phyloP scores from a whole-genome alignment of 2,329 filamentous ascomycete species.

The Colletotrichum lini region DNA sequence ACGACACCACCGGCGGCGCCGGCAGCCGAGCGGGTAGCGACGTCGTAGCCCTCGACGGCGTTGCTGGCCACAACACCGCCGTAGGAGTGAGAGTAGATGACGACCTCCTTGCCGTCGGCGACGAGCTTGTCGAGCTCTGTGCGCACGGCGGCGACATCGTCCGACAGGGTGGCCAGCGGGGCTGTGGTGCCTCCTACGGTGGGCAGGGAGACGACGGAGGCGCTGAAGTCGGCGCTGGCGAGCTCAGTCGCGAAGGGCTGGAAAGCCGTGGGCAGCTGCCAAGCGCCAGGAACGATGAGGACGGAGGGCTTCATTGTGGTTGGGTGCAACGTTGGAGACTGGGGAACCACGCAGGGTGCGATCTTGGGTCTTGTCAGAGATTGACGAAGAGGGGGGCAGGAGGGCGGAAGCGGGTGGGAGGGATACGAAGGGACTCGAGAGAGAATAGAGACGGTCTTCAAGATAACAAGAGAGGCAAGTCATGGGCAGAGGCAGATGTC shows the following conservation, averaged over 20 bases:
- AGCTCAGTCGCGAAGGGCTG: slow-evolving; percentile 36
- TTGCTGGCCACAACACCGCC: slow-evolving; percentile 57
- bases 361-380: slow-evolving; percentile 29
- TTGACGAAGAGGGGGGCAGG: slow-evolving; percentile 8
- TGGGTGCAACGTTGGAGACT: neutral
- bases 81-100: slow-evolving; percentile 61
- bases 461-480: slow-evolving; percentile 1
- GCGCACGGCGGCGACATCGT: slow-evolving; percentile 54
- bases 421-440: neutral
- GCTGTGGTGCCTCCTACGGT: slow-evolving; percentile 50
- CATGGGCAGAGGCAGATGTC: slow-evolving; percentile 22
- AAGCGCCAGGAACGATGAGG: slow-evolving; percentile 58
- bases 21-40: slow-evolving; percentile 49
- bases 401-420: neutral
- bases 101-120: slow-evolving; percentile 55
- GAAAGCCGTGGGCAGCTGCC: slow-evolving; percentile 53
- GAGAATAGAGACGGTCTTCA: slow-evolving; percentile 22
- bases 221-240: slow-evolving; percentile 43
- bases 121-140: slow-evolving; percentile 47
- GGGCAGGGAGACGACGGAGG: slow-evolving; percentile 50
- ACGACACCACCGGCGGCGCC: slow-evolving; percentile 56
- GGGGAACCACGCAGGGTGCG: neutral
- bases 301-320: slow-evolving; percentile 46
- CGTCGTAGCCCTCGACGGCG: slow-evolving; percentile 54
- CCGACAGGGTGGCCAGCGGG: slow-evolving; percentile 45